These are phyloP conservation scores for Claviceps monticola DNA, from an alignment of 2,329 filamentous ascomycete genomes.

Conservation along the genomic window DNA sequence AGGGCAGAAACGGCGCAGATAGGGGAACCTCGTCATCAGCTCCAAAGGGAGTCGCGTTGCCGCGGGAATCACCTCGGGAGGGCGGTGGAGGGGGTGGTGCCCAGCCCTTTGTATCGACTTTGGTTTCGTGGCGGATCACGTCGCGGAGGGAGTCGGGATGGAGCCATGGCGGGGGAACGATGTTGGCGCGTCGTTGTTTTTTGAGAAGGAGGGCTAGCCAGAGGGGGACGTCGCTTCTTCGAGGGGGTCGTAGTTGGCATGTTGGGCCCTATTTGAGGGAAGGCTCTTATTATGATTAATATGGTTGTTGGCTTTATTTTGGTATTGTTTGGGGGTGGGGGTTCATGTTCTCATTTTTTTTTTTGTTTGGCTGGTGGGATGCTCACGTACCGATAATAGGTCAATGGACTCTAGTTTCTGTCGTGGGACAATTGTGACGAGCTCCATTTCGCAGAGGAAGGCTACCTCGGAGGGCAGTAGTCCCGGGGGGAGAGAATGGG, in stretches of 20 bases:
- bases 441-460: conserved; percentile 95
- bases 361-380: not conserved
- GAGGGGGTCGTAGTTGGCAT: conserved; percentile 63
- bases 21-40: conserved; percentile 21
- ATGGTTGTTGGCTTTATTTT: not conserved
- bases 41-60: conserved; percentile 17
- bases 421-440: conserved; percentile 81
- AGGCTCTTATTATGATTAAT: not conserved
- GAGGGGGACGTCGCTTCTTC: conserved; percentile 65
- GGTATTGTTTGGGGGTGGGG: not conserved
- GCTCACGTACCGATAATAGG: conserved; percentile 62
- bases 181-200: conserved; percentile 85
- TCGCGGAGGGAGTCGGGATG: conserved; percentile 58
- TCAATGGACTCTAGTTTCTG: conserved; percentile 78
- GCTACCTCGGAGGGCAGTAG: conserved; percentile 79
- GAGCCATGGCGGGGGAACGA: conserved; percentile 82
- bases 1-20: conserved; percentile 65
- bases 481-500: conserved; percentile 34
- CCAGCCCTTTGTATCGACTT: conserved; percentile 56
- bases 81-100: conserved; percentile 61
- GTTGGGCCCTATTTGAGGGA: conserved; percentile 52
- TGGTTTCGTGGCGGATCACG: conserved; percentile 71
- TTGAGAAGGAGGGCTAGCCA: conserved; percentile 95
- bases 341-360: not conserved
- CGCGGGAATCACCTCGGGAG: conserved; percentile 32